These are phyloP conservation scores for Lathyrus oleraceus DNA, from an alignment of 306 rosid genomes.

Conservation along the genomic window DNA sequence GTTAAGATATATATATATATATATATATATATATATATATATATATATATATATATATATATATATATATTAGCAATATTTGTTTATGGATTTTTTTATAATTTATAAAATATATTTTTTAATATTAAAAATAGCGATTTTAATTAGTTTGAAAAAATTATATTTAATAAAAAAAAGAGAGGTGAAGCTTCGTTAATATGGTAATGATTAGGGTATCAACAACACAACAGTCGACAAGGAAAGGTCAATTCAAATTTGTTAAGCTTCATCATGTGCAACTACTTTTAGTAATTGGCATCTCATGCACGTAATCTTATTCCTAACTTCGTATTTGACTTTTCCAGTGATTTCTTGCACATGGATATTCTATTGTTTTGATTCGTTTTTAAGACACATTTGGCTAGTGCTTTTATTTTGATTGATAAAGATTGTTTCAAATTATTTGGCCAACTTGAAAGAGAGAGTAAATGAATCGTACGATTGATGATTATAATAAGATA, in stretches of 20 bases:
- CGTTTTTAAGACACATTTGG: neutral
- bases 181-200: neutral
- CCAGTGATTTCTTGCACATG: constrained; percentile 8
- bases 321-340: constrained; percentile 35
- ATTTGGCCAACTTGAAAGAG: neutral
- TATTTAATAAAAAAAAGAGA: too few relatives aligned
- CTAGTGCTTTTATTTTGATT: neutral
- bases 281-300: constrained; percentile 41
- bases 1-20: neutral
- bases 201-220: constrained; percentile 16
- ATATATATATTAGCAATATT: too few relatives aligned
- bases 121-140: too few relatives aligned
- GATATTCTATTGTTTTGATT: neutral
- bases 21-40: too few relatives aligned
- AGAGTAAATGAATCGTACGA: neutral
- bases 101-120: too few relatives aligned
- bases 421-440: neutral
- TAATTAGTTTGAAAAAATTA: too few relatives aligned
- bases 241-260: constrained; percentile 16
- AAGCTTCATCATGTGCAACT: constrained; percentile 26
- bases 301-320: constrained; percentile 42
- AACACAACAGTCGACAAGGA: neutral
- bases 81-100: too few relatives aligned
- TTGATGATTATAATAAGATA: too few relatives aligned
- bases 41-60: too few relatives aligned